Evolutionary conservation across 2,329 filamentous ascomycete genomes (phyloP).

Genomic region (Trichophyton verrucosum): DNA sequence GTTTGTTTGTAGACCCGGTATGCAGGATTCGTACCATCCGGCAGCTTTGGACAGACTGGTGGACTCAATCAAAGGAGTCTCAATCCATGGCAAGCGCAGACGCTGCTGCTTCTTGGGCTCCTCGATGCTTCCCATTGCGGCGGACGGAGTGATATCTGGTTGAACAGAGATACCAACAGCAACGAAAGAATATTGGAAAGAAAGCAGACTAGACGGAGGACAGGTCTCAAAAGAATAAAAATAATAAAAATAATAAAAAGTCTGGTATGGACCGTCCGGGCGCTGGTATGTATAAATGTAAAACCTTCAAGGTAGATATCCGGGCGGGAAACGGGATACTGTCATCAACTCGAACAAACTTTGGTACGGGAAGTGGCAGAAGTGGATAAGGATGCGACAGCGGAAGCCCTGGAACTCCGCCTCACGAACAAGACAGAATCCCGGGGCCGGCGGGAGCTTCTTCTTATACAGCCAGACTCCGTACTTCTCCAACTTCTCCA

Average conservation of each 20-base stretch:
- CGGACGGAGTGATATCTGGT: background rate
- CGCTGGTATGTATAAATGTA: background rate
- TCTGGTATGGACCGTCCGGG: background rate
- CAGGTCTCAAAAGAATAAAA: too few species aligned
- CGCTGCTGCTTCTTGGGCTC: constrained; percentile 16
- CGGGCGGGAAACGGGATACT: constrained; percentile 3
- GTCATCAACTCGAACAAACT: background rate
- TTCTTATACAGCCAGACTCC: background rate
- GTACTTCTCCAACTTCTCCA: constrained; percentile 1
- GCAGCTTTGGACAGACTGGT: constrained; percentile 54
- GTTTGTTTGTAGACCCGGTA: constrained; percentile 22
- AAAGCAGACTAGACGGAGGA: background rate
- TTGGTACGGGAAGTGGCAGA: background rate
- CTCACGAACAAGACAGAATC: background rate
- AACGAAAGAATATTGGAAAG: background rate
- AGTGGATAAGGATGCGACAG: background rate
- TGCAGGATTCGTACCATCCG: constrained; percentile 49
- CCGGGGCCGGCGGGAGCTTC: background rate
- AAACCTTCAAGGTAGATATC: background rate
- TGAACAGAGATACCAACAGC: constrained; percentile 6
- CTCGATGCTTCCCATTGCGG: constrained; percentile 28
- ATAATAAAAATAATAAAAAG: background rate
- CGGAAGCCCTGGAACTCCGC: background rate
- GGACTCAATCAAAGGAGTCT: constrained; percentile 60
- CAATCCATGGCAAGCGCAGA: constrained; percentile 47